Conservation (phyloP, 2,329 filamentous ascomycete genomes). For the Penicillium janthinellum region DNA sequence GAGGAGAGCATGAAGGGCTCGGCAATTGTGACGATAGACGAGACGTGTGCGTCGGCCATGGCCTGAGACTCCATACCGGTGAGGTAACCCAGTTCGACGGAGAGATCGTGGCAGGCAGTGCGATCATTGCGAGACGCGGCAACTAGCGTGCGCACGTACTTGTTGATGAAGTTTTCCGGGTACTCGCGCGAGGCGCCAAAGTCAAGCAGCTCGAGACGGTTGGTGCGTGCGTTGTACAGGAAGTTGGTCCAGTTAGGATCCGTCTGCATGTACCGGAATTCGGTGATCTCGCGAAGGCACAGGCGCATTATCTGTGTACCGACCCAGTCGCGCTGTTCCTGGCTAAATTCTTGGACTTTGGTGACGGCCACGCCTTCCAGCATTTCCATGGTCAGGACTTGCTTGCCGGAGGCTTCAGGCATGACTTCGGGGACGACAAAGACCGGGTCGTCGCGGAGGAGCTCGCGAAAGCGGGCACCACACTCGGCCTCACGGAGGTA, state of each 20-base stretch:
- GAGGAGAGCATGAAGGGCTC: constrained; percentile 82
- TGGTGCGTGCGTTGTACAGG: constrained; percentile 73
- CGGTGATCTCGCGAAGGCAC: constrained; percentile 87
- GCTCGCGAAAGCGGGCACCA: constrained; percentile 71
- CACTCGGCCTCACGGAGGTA: constrained; percentile 87
- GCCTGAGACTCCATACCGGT: constrained; percentile 82
- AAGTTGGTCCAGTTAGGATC: constrained; percentile 99
- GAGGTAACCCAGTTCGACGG: constrained; percentile 80
- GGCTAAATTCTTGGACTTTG: constrained; percentile 71
- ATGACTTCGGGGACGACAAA: constrained; percentile 82
- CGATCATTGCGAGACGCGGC: constrained; percentile 75
- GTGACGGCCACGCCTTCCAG: constrained; percentile 87
- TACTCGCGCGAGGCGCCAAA: constrained; percentile 92
- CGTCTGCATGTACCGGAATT: constrained; percentile 98
- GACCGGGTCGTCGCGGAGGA: constrained; percentile 75
- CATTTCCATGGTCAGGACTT: constrained; percentile 91
- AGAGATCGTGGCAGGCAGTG: constrained; percentile 64
- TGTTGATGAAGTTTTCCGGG: constrained; percentile 73
- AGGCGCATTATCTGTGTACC: constrained; percentile 90
- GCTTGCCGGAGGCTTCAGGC: constrained; percentile 75
- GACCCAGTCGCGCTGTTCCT: constrained; percentile 91
- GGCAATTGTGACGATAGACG: constrained; percentile 83
- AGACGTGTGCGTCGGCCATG: constrained; percentile 91
- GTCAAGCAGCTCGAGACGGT: constrained; percentile 86
- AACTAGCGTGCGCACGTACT: constrained; percentile 77